Percentiles rank a stretch among this genome's conserved stretches.
phyloP scores from a whole-genome alignment of 345 rosid species.

The Populus tremula region DNA sequence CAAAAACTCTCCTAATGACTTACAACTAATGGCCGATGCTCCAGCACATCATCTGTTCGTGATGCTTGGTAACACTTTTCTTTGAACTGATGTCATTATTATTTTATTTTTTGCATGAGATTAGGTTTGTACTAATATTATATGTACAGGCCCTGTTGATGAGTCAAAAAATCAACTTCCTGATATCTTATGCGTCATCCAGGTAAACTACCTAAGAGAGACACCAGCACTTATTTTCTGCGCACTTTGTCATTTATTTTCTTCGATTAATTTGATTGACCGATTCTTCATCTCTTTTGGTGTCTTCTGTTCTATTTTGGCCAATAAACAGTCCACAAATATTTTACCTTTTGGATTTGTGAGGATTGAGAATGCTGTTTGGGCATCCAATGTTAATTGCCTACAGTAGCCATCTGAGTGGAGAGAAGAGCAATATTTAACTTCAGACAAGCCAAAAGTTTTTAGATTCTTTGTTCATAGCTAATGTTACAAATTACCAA shows the following conservation, averaged over 20 bases:
- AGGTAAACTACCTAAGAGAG: constrained; percentile 42
- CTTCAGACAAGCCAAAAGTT: not conserved
- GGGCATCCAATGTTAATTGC: not conserved
- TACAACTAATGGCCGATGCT: constrained; percentile 97
- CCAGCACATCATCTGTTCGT: constrained; percentile 98
- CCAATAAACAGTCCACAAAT: not conserved
- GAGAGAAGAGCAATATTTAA: not conserved
- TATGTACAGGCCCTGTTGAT: constrained; percentile 81
- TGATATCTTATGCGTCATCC: constrained; percentile 90
- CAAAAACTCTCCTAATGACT: constrained; percentile 96
- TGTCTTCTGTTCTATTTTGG: not conserved
- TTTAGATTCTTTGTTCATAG: not conserved
- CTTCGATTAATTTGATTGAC: not conserved
- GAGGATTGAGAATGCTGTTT: not conserved
- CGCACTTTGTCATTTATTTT: not conserved
- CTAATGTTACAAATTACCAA: too few relatives aligned
- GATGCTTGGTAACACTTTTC: constrained; percentile 58
- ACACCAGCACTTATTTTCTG: not conserved
- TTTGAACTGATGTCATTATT: constrained; percentile 10
- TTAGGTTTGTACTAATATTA: constrained; percentile 11
- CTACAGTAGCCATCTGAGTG: not conserved
- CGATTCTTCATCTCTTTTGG: not conserved
- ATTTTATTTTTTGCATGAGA: constrained; percentile 6
- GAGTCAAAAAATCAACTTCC: constrained; percentile 84
- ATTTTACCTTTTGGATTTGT: not conserved